These are phyloP conservation scores for Hypoxylon rubiginosum DNA, from an alignment of 2,329 filamentous ascomycete species.

Conservation along the genomic window DNA sequence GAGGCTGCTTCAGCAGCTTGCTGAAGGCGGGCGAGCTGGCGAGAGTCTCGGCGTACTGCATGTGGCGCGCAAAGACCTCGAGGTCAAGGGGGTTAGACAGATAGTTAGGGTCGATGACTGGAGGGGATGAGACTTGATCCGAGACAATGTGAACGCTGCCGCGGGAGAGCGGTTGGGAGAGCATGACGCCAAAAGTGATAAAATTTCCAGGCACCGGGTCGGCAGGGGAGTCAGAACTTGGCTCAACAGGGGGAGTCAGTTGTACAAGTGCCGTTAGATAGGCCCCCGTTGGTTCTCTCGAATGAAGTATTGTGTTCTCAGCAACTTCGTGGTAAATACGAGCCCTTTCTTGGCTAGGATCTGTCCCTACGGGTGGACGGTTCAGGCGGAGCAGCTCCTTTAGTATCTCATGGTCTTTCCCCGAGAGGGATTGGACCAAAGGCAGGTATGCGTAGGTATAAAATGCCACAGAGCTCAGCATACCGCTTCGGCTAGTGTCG, in stretches of 20 bases:
- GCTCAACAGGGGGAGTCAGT: not conserved
- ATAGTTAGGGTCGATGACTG: constrained; percentile 27
- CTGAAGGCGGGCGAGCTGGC: constrained; percentile 20
- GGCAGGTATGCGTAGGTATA: constrained; percentile 30
- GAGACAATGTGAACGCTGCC: constrained; percentile 34
- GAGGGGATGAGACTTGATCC: not conserved
- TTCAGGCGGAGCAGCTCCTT: constrained; percentile 8
- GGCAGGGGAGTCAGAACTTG: not conserved
- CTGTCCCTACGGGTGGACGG: not conserved
- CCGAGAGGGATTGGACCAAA: constrained; percentile 8
- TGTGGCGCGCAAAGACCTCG: constrained; percentile 28
- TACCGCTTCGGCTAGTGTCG: constrained; percentile 3
- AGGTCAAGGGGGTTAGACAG: constrained; percentile 25
- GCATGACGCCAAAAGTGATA: constrained; percentile 22
- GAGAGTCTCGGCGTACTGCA: constrained; percentile 29
- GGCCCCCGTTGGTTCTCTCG: constrained; percentile 21
- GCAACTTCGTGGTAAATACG: constrained; percentile 23
- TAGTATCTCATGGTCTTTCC: constrained; percentile 8
- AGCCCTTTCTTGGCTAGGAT: constrained; percentile 6
- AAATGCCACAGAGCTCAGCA: constrained; percentile 18
- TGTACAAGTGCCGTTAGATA: constrained; percentile 25
- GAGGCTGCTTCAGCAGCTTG: constrained; percentile 35
- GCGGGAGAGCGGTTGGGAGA: constrained; percentile 35
- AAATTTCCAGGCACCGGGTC: constrained; percentile 11
- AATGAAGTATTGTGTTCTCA: constrained; percentile 16